Percentiles rank a stretch among this genome's conserved stretches.
Conservation (phyloP, 352 stramenopile species). For the Albugo laibachii region DNA sequence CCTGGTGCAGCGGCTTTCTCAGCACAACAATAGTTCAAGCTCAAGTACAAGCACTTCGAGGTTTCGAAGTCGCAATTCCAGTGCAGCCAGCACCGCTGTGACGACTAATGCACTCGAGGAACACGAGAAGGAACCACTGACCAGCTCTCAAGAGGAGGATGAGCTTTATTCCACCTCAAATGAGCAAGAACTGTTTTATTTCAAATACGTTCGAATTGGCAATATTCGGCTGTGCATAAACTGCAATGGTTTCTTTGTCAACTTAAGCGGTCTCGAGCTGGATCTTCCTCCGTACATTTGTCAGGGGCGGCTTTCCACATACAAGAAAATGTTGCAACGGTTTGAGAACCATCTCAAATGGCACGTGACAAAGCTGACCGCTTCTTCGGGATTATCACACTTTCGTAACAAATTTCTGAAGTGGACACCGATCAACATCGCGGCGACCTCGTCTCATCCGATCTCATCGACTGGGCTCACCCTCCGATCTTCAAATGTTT, state of each 20-base stretch:
- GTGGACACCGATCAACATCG: conserved; percentile 22
- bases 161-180: conserved; percentile 31
- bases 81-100: not conserved
- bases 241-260: conserved; percentile 75
- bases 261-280: conserved; percentile 60
- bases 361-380: conserved; percentile 64
- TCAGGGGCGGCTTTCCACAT: conserved; percentile 63
- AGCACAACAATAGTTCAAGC: not conserved
- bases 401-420: conserved; percentile 77
- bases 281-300: conserved; percentile 59
- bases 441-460: conserved; percentile 4
- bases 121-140: no score
- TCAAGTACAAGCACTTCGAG: not conserved
- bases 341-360: conserved; percentile 72
- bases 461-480: not conserved
- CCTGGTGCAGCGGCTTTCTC: not conserved
- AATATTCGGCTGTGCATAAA: conserved; percentile 65
- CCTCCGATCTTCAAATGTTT: not conserved
- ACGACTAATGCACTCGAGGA: not conserved
- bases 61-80: not conserved
- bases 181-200: conserved; percentile 62
- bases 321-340: conserved; percentile 60
- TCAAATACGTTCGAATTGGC: conserved; percentile 68
- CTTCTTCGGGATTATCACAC: conserved; percentile 59
- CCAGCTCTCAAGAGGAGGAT: conserved; percentile 8